Conservation (phyloP, 495 filamentous ascomycete genomes). For the Neohortaea acidophila region DNA sequence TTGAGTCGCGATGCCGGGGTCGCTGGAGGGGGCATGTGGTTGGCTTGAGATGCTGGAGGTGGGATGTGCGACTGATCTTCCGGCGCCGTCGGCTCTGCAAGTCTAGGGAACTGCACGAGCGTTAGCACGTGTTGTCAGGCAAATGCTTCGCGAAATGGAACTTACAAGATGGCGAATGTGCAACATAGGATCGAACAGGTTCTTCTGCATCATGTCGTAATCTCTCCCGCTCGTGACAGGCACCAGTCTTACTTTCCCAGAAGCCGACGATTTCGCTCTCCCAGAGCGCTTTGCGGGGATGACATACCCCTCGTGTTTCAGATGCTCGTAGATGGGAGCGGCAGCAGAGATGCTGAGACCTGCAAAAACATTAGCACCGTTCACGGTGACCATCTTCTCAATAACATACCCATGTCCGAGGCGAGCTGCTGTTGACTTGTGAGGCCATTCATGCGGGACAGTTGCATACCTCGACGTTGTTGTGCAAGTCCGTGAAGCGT, state of each 20-base stretch:
- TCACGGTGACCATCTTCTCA: background rate
- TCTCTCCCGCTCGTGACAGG: slow-evolving; percentile 17
- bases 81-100: background rate
- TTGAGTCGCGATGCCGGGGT: slow-evolving; percentile 5
- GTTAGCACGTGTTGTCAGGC: slow-evolving; percentile 1
- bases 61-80: background rate
- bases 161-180: slow-evolving; percentile 31
- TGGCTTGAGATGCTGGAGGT: slow-evolving; percentile 1
- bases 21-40: slow-evolving; percentile 13
- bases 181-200: slow-evolving; percentile 27
- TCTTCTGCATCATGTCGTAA: slow-evolving; percentile 14
- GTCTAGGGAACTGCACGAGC: background rate
- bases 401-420: slow-evolving; percentile 15
- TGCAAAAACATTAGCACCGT: background rate
- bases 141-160: background rate
- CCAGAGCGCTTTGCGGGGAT: slow-evolving; percentile 23
- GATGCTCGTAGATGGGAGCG: slow-evolving; percentile 19
- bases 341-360: slow-evolving; percentile 1
- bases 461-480: slow-evolving; percentile 22
- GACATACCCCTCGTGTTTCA: slow-evolving; percentile 24
- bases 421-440: slow-evolving; percentile 14
- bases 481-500: slow-evolving; percentile 26
- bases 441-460: slow-evolving; percentile 13
- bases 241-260: slow-evolving; percentile 20
- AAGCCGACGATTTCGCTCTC: slow-evolving; percentile 18